Percentiles rank a stretch among this genome's conserved stretches.
Conservation (phyloP, 345 rosid genomes). For the Citrus medica region DNA sequence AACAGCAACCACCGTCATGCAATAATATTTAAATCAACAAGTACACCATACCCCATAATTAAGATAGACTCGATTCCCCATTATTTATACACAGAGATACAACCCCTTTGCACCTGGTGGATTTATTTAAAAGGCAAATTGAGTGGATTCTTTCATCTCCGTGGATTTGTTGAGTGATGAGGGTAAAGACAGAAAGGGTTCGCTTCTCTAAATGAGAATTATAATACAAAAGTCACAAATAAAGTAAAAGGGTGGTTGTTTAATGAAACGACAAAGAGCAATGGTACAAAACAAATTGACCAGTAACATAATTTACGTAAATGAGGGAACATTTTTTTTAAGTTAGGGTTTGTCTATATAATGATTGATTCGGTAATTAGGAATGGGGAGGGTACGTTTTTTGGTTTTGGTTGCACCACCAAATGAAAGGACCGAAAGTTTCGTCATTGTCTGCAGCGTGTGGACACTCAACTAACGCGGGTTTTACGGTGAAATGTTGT, state of each 20-base stretch:
- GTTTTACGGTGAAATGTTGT: background rate
- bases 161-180: background rate
- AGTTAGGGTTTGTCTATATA: background rate
- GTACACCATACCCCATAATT: background rate
- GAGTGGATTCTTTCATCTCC: background rate
- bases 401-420: background rate
- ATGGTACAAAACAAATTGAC: background rate
- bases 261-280: background rate
- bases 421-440: background rate
- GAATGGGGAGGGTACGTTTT: background rate
- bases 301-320: background rate
- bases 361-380: background rate
- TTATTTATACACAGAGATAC: background rate
- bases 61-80: background rate
- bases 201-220: background rate
- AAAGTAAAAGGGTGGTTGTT: background rate
- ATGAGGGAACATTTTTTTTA: background rate
- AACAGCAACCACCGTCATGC: background rate
- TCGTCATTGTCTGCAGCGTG: background rate
- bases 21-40: background rate
- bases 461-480: background rate
- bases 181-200: background rate
- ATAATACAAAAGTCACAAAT: background rate
- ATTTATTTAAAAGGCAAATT: background rate
- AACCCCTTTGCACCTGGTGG: background rate